Evolutionary conservation across 2,329 filamentous ascomycete species (phyloP), one percentile per base, ranked within the genome.

Genomic region (Hirsutella thompsonii): DNA sequence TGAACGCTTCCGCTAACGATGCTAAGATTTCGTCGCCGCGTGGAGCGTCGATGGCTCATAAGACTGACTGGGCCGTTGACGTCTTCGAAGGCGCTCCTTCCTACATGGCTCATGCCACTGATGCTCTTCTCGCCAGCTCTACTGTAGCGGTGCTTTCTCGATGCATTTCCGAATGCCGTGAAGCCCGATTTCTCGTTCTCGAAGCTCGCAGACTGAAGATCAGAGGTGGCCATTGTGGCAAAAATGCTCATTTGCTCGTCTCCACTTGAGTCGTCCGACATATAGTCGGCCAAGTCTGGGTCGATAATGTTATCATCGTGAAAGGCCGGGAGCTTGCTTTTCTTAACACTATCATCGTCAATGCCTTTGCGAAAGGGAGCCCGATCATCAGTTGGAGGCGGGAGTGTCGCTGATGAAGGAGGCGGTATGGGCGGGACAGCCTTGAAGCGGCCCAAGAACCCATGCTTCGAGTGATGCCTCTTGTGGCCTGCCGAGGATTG

Each of bases 301-400:
- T 98, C 92, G 50, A 98, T 96, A 50, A 98, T 94, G 55, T 92
- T 96, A 65, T 98, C 92, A 55, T 92, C 88, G 57, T 98, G 92
- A 52, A 98, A 96, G n/a, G 88, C 88, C 14, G 89, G 82, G 29
- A 94, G 72, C 34, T 79, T 77, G 8, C 76, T 67, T 47, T 79
- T 81, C 47, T 73, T 77, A 4, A 70, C 66, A 37, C 71, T 64
- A 44, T 88, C 81, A 40, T 93, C 77, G 9, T 68, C 78, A 16
- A 71, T 67, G 10, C 79, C 71, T 44, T 82, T 83, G 41, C 88
- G 86, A 49, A 96, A 96, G 0, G 92, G 92, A 0, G 86, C 90
- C 43, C 85, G 75, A 46, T 95, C 86, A 44, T 93, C 86, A 16
- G 72, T 69, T 6, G 45, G 42, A 6, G 34, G 19, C 8, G 32